phyloP scores from a whole-genome alignment of 2,329 filamentous ascomycete genomes.

The Trichoderma simmonsii region DNA sequence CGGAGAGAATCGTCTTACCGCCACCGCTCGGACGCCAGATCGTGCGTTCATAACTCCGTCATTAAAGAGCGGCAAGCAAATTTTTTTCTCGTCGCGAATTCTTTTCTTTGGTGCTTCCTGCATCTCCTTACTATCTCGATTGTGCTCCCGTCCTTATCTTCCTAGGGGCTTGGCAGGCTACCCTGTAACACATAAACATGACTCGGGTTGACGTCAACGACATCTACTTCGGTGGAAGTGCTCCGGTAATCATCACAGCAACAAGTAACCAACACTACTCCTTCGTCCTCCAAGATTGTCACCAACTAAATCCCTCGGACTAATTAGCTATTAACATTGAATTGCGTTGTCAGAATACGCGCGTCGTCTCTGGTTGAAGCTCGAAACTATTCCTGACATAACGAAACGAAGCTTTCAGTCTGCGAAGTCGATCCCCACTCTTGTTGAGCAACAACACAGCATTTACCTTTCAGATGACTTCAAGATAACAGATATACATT shows the following conservation, averaged over 20 bases:
- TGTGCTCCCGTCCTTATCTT: background rate
- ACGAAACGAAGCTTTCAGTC: background rate
- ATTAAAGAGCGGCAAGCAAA: background rate
- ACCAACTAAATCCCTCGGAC: background rate
- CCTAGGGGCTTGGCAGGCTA: background rate
- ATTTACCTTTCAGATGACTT: background rate
- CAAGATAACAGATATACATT: background rate
- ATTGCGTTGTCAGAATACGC: background rate
- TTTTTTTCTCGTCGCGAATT: background rate
- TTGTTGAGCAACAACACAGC: background rate
- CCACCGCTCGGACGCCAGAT: background rate
- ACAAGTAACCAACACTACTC: background rate
- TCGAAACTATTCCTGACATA: background rate
- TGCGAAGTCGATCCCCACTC: background rate
- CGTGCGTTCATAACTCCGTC: background rate
- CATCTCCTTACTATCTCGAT: background rate
- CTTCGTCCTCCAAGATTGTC: background rate
- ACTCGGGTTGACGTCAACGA: background rate
- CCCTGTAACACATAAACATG: background rate
- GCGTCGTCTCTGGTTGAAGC: background rate
- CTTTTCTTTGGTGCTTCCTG: background rate
- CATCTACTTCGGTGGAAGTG: background rate
- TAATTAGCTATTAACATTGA: background rate
- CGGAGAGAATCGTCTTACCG: background rate
- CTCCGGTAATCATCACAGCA: background rate